phyloP scores from a whole-genome alignment of 2,329 filamentous ascomycete species.

The Sporothrix dimorphospora region DNA sequence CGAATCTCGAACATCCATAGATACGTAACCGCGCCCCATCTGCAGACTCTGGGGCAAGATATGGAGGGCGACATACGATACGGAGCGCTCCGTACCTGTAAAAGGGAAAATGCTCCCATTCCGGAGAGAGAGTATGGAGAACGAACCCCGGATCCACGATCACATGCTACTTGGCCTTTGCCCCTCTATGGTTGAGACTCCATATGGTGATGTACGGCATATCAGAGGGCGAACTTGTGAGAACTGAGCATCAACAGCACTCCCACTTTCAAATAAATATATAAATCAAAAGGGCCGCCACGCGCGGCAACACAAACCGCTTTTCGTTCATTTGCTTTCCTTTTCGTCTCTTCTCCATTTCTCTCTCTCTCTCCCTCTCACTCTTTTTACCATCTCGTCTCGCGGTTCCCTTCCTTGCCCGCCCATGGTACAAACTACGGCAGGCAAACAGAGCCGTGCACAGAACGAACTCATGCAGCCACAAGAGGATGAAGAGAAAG shows the following conservation, averaged over 20 bases:
- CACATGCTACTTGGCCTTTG: background rate
- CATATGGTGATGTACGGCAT: background rate
- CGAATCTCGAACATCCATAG: background rate
- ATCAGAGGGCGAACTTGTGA: background rate
- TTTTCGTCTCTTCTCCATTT: background rate
- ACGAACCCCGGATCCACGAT: constrained; percentile 17
- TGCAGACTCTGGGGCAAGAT: constrained; percentile 15
- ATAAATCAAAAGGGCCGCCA: background rate
- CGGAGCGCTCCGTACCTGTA: background rate
- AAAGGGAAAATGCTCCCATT: background rate
- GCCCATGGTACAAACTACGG: background rate
- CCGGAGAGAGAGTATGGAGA: constrained; percentile 17
- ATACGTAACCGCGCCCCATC: constrained; percentile 9
- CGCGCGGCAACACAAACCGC: background rate
- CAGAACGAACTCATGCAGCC: background rate
- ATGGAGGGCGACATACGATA: background rate
- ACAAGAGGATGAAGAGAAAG: background rate
- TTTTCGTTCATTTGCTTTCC: background rate
- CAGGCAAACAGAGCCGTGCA: background rate
- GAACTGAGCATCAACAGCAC: background rate
- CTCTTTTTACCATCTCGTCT: background rate
- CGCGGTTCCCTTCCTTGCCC: background rate
- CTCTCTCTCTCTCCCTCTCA: background rate
- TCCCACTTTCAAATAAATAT: background rate
- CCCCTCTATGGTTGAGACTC: background rate